Evolutionary conservation across 1,139 yeast genomes (phyloP).

Genomic region (Blastobotrys indianensis): DNA sequence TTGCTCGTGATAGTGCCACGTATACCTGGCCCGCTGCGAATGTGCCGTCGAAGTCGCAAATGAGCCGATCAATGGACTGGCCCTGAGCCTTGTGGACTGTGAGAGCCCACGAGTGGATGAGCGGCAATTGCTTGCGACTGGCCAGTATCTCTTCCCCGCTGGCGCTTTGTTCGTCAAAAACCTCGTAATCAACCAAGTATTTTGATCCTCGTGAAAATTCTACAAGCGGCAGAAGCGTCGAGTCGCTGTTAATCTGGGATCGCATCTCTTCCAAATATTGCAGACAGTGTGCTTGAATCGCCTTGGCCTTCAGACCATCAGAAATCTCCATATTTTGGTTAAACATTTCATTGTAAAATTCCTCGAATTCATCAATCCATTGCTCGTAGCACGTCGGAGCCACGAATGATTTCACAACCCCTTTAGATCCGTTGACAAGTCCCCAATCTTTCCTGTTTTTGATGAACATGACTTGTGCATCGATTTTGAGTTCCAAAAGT

Average conservation of each 20-base stretch:
- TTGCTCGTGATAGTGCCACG: constrained; percentile 85
- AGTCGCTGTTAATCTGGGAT: too few relatives aligned
- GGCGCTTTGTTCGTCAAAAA: neutral
- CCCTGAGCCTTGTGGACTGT: constrained; percentile 93
- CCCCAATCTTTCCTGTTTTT: constrained; percentile 39
- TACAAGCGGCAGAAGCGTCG: neutral
- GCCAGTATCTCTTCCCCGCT: constrained; percentile 18
- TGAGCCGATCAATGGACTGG: constrained; percentile 73
- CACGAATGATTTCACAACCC: constrained; percentile 44
- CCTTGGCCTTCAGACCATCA: too few relatives aligned
- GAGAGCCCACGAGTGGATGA: constrained; percentile 79
- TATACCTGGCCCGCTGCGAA: constrained; percentile 87
- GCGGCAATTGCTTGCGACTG: constrained; percentile 51
- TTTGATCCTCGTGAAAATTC: neutral
- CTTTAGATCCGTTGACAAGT: constrained; percentile 46
- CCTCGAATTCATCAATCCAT: constrained; percentile 14
- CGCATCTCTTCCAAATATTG: too few relatives aligned
- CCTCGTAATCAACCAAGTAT: neutral
- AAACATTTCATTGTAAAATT: constrained; percentile 18
- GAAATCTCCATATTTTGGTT: neutral
- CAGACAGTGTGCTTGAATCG: too few relatives aligned
- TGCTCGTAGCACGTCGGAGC: too few relatives aligned
- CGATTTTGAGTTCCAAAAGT: constrained; percentile 43
- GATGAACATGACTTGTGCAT: constrained; percentile 58
- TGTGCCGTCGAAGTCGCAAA: constrained; percentile 61